Evolutionary conservation across 1,139 yeast genomes (phyloP).

Genomic region (Taphrina deformans): DNA sequence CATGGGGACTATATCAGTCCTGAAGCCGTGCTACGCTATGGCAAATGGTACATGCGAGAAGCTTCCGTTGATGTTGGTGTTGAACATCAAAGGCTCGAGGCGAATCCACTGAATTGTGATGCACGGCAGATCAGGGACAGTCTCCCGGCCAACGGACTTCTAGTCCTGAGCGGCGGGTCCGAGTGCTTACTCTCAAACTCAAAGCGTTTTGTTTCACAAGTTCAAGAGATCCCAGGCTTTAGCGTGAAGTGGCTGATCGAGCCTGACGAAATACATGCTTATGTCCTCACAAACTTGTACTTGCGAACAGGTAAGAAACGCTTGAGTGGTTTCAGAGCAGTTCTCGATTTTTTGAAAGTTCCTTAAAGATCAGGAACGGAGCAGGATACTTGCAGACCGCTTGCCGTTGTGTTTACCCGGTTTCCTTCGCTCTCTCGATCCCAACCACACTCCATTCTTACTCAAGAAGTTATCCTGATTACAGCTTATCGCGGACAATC

Average conservation of each 20-base stretch:
- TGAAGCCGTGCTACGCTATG: not conserved
- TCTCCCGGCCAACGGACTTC: not conserved
- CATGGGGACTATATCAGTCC: conserved; percentile 5
- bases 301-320: not conserved
- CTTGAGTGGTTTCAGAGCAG: not conserved
- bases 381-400: too few relatives aligned
- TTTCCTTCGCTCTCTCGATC: too few relatives aligned
- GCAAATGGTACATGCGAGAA: conserved; percentile 1
- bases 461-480: too few relatives aligned
- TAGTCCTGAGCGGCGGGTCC: not conserved
- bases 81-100: not conserved
- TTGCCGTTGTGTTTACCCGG: too few relatives aligned
- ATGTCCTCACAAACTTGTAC: not conserved
- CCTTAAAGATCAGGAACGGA: too few relatives aligned
- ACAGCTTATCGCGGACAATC: too few relatives aligned
- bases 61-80: not conserved
- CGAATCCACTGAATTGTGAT: not conserved
- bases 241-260: not conserved
- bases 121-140: not conserved
- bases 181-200: conserved; percentile 14
- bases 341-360: not conserved
- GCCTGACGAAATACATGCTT: conserved; percentile 11
- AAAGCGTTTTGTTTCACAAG: not conserved
- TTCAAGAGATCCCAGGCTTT: not conserved
- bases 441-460: too few relatives aligned